Evolutionary conservation across 495 filamentous ascomycete genomes (phyloP), one percentile per base, ranked within the genome.

Genomic region (Penicillium tannophilum): DNA sequence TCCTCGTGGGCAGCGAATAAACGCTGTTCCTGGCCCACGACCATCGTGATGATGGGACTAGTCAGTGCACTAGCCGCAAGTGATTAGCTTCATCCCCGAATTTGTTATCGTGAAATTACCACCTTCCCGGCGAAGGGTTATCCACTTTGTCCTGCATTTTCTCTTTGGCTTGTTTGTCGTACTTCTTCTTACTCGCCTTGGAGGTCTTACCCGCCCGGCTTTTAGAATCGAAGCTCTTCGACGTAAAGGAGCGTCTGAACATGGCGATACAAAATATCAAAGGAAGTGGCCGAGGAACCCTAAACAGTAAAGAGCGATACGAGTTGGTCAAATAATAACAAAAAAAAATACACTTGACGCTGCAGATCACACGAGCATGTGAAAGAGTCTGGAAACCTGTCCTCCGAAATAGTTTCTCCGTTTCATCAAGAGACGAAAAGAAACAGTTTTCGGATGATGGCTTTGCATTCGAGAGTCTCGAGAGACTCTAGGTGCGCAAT

Each of bases 231-330:
- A 93, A 92, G 65, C 49, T 17, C 31, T 52, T 52, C 53, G 84
- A 84, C 69, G 81, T 78, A 79, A 93, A 92, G 65, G 89, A 91
- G 72, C 89, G 89, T 72, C 88, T 91, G 81, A 93, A 92, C 90
- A 93, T 93, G 64, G 56, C 82, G 82, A 69, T 69, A 63, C 24
- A 28, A 19, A n/a, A 17, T 20, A 75, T 73, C 62, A 20, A 56
- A 23, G 36, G 41, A 59, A 39, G 12, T 54, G 36, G 19, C 58
- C 60, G 62, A 68, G 65, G 51, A 62, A 65, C 54, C 62, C 62
- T 30, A 28, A 66, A 65, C 64, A 68, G 56, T n/a, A 70, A 74
- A 55, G 68, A 77, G 70, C 52, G 75, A 72, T 68, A 72, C 41
- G 62, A 70, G 64, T 66, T 75, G 68, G 64, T 69, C 68, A 52